These are phyloP conservation scores for Stellera chamaejasme DNA, from an alignment of 345 rosid genomes.

Conservation along the genomic window DNA sequence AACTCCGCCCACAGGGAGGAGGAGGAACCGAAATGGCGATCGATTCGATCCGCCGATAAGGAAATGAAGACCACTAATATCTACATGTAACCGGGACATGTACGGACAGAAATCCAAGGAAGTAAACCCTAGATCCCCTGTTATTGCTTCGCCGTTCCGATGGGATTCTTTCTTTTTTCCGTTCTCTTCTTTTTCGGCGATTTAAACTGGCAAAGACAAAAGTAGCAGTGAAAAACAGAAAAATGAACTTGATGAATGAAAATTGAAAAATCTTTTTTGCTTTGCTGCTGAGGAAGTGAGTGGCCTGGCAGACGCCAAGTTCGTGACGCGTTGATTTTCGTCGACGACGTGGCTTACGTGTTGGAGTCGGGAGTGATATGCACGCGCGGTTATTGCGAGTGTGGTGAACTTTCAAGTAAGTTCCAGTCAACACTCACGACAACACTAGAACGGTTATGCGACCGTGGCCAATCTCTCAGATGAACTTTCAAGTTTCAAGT, in stretches of 20 bases:
- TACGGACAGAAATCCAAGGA: constrained; percentile 31
- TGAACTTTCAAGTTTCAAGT: too few relatives aligned
- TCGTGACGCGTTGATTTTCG: too few relatives aligned
- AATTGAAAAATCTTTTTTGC: too few relatives aligned
- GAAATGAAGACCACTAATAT: constrained; percentile 1
- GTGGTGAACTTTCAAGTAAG: background rate
- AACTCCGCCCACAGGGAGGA: background rate
- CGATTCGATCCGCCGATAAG: constrained; percentile 2
- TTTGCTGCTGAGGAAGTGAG: too few relatives aligned
- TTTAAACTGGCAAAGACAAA: too few relatives aligned
- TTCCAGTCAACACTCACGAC: too few relatives aligned
- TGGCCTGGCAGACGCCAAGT: too few relatives aligned
- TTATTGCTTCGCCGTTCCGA: constrained; percentile 18
- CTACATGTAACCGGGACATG: background rate
- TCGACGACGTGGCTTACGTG: too few relatives aligned
- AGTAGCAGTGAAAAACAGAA: too few relatives aligned
- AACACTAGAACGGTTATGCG: too few relatives aligned
- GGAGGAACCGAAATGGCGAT: background rate
- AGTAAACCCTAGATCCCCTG: constrained; percentile 67
- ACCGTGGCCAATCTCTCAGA: too few relatives aligned
- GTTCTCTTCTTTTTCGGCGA: background rate
- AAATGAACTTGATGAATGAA: too few relatives aligned
- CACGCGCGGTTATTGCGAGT: constrained; percentile 9
- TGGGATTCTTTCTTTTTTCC: background rate
- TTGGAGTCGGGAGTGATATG: background rate